Evolutionary conservation across 2,329 filamentous ascomycete genomes (phyloP), one percentile per base, ranked within the genome.

Genomic region (Cucurbitaria berberidis): DNA sequence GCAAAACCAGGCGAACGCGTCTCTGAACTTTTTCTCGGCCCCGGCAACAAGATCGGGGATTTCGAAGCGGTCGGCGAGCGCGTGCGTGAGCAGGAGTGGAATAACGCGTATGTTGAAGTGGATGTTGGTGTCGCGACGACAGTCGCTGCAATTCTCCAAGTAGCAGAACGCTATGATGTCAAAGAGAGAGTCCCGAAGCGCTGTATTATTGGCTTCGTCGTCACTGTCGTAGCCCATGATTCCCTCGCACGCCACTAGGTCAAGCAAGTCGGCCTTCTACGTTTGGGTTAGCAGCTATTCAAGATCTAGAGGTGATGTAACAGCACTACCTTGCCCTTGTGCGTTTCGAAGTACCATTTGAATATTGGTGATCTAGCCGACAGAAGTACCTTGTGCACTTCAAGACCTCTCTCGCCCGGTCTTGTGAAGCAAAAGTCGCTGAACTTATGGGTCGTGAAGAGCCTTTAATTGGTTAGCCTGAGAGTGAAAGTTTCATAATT

Each of bases 371-470:
- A 48, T 13, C 16, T 38, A 10, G 45, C 45, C 2, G n/a, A 10
- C 8, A 48, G 36, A 15, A 41, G 15, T 2, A 39, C 15, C 24
- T 21, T 41, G 27, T 48, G 45, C 24, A 48, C 35, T 19, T 32
- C 16, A 26, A 41, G 26, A 13, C 34, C 36, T 9, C 2, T 13
- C 13, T 29, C 26, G 13, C 18, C 26, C n/a, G 16, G 11, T 3
- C 22, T 29, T 41, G 39, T 48, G 45, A 48, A 48, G 11, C 26
- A 22, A 36, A 41, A 41, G 36, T 48, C 36, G 16, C 26, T 22
- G 45, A 40, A 48, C 3, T 32, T 30, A 1, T 29, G 13, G 6
- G 36, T 41, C 26, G 24, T 19, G 9, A 22, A 36, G 11, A 48
- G 36, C 15, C 45, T 48, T n/a, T 7, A 3, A 30, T 30, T 26